Base-by-base conservation (phyloP, 805 yeast species). In the Clavispora fructus region DNA sequence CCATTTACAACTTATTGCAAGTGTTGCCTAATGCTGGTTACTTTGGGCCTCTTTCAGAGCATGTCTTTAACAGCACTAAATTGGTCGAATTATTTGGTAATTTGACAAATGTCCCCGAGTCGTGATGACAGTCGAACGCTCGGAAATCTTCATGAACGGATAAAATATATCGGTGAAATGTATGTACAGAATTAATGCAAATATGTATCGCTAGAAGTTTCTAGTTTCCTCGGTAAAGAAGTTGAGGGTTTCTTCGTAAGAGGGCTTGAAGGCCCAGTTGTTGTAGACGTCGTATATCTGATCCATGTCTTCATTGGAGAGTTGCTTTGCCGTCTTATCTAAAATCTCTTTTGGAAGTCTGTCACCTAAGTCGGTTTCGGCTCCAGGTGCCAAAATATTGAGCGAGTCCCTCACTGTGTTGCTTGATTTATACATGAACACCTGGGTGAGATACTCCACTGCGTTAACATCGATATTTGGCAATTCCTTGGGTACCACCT, bases 191-290 rank as follows among this genome's bases (percentile, higher is more conserved):
- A 28, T 13, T 25, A 38, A 41, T 25, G 39, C 32, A 27, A 23
- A 25, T 28, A 14, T 17, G 37, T 10, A n/a, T 26, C 2, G n/a
- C 16, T 33, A 53, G 30, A 48, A 52, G 19, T 38, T 42, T 16
- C 58, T 45, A 4, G 50, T 47, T 23, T 54, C 58, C 14, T 54
- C 58, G 12, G 53, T 35, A 28, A 52, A 44, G 41, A 54, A 50
- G 16, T 32, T 51, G 16, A 54, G 13, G 3, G 58, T 54, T 33
- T 54, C 58, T 23, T 52, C 55, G 39, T 42, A 46, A 66, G 61
- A 46, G 67, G 95, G 97, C 62, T 83, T 89, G 71, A 90, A 92
- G 0, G 97, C 94, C 98, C 97, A 92, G 12, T 65, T 57, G 37
- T 70, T 73, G 59, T 84, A 88, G 2, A 66, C 70, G 3, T 75